Conservation (phyloP, 805 yeast species). For the Saturnispora saitoi region DNA sequence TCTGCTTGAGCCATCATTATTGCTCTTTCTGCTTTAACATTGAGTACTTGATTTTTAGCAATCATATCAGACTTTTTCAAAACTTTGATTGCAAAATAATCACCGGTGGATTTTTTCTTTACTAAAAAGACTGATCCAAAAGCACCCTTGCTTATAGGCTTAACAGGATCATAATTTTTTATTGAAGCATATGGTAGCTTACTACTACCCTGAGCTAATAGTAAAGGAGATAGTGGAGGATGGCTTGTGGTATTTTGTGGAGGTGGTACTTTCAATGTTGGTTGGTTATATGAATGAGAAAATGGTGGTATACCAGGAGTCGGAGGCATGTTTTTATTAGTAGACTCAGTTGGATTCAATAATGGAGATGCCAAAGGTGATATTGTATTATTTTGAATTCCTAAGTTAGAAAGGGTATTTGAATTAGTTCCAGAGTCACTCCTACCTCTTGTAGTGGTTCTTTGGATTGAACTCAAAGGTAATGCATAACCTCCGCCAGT, state of each 20-base stretch:
- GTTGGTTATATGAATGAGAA: not conserved
- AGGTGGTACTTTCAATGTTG: not conserved
- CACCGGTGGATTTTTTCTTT: slow-evolving; percentile 78
- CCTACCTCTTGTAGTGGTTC: slow-evolving; percentile 31
- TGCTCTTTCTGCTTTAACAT: slow-evolving; percentile 90
- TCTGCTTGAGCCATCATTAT: slow-evolving; percentile 97
- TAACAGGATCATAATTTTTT: slow-evolving; percentile 79
- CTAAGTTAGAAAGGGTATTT: slow-evolving; percentile 29
- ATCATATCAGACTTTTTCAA: slow-evolving; percentile 91
- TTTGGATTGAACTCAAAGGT: slow-evolving; percentile 55
- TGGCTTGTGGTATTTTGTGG: slow-evolving; percentile 25
- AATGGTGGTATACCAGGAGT: not conserved
- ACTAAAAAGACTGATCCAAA: slow-evolving; percentile 93
- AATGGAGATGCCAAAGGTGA: slow-evolving; percentile 42
- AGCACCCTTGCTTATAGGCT: slow-evolving; percentile 95
- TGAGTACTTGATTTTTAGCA: slow-evolving; percentile 91
- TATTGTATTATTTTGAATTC: not conserved
- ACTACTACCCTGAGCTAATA: slow-evolving; percentile 55
- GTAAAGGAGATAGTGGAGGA: slow-evolving; percentile 73
- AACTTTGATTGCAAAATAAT: slow-evolving; percentile 90
- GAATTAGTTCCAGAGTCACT: slow-evolving; percentile 25
- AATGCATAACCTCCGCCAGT: slow-evolving; percentile 34
- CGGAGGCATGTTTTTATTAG: not conserved
- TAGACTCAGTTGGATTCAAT: slow-evolving; percentile 20
- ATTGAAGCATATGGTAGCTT: slow-evolving; percentile 56